Evolutionary conservation across 2,329 filamentous ascomycete species (phyloP).

Genomic region (Fusarium metavorans): DNA sequence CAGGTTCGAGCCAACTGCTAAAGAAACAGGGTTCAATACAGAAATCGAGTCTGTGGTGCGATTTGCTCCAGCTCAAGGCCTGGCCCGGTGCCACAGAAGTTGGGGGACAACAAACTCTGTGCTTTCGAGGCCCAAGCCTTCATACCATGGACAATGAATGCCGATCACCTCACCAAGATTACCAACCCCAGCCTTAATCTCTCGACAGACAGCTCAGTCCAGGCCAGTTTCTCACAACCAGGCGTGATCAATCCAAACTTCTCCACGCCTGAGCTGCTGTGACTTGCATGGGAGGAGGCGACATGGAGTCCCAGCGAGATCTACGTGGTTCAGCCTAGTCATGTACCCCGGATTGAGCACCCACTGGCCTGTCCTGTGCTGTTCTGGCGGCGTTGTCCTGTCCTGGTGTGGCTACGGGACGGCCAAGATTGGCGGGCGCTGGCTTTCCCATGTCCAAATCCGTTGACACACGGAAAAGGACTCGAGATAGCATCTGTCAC

Average conservation of each 20-base stretch:
- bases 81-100: background rate
- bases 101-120: background rate
- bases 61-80: background rate
- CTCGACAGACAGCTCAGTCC: background rate
- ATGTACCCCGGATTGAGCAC: slow-evolving; percentile 45
- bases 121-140: slow-evolving; percentile 22
- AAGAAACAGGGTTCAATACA: background rate
- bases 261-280: background rate
- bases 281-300: background rate
- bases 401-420: slow-evolving; percentile 10
- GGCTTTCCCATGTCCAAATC: slow-evolving; percentile 43
- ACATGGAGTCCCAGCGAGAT: slow-evolving; percentile 24
- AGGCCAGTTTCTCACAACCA: background rate
- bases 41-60: background rate
- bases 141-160: slow-evolving; percentile 18
- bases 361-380: background rate
- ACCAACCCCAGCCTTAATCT: background rate
- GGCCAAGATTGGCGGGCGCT: slow-evolving; percentile 39
- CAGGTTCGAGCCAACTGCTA: background rate
- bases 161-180: slow-evolving; percentile 9
- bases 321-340: slow-evolving; percentile 27
- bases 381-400: background rate
- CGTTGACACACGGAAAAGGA: slow-evolving; percentile 45
- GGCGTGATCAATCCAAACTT: background rate
- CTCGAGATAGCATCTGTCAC: slow-evolving; percentile 36